Conservation (phyloP, 2,329 filamentous ascomycete species). For the Myriosclerotinia duriaeana region DNA sequence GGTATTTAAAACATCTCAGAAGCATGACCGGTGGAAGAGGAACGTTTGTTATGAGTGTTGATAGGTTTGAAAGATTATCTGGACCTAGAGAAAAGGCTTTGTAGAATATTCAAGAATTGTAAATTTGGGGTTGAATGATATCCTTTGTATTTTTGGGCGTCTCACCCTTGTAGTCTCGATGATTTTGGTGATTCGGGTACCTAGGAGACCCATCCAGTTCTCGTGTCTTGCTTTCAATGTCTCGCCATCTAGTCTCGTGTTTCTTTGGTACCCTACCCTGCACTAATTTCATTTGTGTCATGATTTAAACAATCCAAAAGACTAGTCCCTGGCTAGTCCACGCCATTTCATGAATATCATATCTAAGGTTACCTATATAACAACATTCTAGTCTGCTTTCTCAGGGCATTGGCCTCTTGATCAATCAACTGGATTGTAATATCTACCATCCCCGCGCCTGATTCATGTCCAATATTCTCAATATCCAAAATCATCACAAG, state of each 20-base stretch:
- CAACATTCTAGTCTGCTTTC: no score
- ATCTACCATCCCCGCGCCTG: not conserved
- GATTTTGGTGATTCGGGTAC: not conserved
- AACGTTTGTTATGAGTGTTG: conserved; percentile 72
- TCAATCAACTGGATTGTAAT: not conserved
- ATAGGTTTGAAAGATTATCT: conserved; percentile 68
- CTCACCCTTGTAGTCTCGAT: no score
- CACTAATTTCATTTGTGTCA: not conserved
- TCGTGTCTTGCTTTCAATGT: not conserved
- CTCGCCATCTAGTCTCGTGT: not conserved
- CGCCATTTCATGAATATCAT: not conserved
- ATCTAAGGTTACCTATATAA: no score
- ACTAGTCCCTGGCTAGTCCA: no score
- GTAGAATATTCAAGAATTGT: conserved; percentile 17
- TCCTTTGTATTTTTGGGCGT: not conserved
- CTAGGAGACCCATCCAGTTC: not conserved
- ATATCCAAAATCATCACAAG: not conserved
- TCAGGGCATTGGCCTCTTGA: no score
- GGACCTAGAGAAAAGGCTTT: conserved; percentile 50
- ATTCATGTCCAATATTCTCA: not conserved
- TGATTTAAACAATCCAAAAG: not conserved
- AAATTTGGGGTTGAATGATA: not conserved
- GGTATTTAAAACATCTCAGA: conserved; percentile 84
- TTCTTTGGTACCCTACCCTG: not conserved
- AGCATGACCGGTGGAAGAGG: conserved; percentile 84